These are phyloP conservation scores for Imleria badia DNA, from an alignment of 768 basidiomycete genomes.

Conservation along the genomic window DNA sequence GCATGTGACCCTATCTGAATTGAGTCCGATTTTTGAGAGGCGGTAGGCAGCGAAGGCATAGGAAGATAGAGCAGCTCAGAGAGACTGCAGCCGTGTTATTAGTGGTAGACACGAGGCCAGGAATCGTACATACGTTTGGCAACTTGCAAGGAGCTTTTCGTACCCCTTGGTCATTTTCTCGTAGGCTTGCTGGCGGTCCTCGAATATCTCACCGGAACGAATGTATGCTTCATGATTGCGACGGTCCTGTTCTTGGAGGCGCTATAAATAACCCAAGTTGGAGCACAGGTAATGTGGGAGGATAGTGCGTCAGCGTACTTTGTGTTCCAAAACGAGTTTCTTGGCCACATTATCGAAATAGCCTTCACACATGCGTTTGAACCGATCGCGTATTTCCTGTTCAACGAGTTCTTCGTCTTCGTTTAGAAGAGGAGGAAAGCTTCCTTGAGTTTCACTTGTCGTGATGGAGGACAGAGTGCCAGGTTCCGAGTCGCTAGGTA, in stretches of 20 bases:
- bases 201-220: slow-evolving; percentile 98
- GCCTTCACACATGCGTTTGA: slow-evolving; percentile 89
- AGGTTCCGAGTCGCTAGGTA: slow-evolving; percentile 51
- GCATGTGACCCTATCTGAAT: slow-evolving; percentile 66
- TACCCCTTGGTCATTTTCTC: slow-evolving; percentile 98
- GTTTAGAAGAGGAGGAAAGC: slow-evolving; percentile 41
- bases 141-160: slow-evolving; percentile 85
- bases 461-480: slow-evolving; percentile 49
- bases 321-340: slow-evolving; percentile 89
- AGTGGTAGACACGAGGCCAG: neutral
- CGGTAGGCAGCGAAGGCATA: slow-evolving; percentile 80
- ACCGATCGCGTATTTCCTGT: slow-evolving; percentile 80
- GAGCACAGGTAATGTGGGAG: neutral
- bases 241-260: slow-evolving; percentile 94
- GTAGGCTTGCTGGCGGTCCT: slow-evolving; percentile 97
- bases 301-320: slow-evolving; percentile 46
- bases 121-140: slow-evolving; percentile 68
- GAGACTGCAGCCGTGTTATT: slow-evolving; percentile 47
- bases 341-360: slow-evolving; percentile 93
- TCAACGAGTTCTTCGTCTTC: slow-evolving; percentile 80
- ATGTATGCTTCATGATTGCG: slow-evolving; percentile 99
- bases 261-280: slow-evolving; percentile 43
- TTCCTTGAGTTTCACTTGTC: slow-evolving; percentile 33
- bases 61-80: slow-evolving; percentile 88
- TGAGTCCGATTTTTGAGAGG: slow-evolving; percentile 77